These are phyloP conservation scores for Furcasterigmium furcatum DNA, from an alignment of 2,329 filamentous ascomycete genomes.

Conservation along the genomic window DNA sequence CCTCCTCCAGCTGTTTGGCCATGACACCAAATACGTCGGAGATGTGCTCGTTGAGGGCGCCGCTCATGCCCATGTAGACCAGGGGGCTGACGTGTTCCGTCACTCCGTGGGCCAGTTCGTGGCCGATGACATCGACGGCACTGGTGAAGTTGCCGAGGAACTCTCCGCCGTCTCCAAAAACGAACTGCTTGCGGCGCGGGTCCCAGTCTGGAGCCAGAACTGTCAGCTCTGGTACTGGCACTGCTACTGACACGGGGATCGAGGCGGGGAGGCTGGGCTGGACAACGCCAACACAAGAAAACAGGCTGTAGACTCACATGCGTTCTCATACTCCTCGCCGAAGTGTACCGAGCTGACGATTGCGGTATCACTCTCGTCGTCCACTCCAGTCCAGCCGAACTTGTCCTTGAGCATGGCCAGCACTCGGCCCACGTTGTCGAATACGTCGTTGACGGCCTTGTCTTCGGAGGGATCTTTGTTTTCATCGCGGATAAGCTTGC, in stretches of 20 bases:
- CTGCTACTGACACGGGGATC: neutral
- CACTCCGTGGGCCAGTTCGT: conserved; percentile 55
- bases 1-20: conserved; percentile 49
- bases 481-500: conserved; percentile 37
- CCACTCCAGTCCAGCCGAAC: conserved; percentile 48
- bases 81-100: conserved; percentile 47
- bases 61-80: conserved; percentile 46
- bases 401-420: conserved; percentile 45
- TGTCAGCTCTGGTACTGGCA: neutral
- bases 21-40: conserved; percentile 56
- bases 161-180: conserved; percentile 52
- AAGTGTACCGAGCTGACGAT: conserved; percentile 53
- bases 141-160: conserved; percentile 49
- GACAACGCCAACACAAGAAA: neutral
- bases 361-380: conserved; percentile 42
- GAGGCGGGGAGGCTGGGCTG: too few relatives aligned
- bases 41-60: conserved; percentile 54
- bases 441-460: conserved; percentile 41
- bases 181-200: conserved; percentile 44
- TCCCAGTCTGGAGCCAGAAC: conserved; percentile 40
- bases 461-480: conserved; percentile 36
- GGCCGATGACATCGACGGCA: conserved; percentile 53
- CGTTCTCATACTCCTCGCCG: conserved; percentile 45
- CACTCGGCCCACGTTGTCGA: conserved; percentile 45
- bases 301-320: too few relatives aligned